Evolutionary conservation across 176 grass and related monocot species (phyloP), one percentile per base, ranked within the genome.

Genomic region (Poa annua): DNA sequence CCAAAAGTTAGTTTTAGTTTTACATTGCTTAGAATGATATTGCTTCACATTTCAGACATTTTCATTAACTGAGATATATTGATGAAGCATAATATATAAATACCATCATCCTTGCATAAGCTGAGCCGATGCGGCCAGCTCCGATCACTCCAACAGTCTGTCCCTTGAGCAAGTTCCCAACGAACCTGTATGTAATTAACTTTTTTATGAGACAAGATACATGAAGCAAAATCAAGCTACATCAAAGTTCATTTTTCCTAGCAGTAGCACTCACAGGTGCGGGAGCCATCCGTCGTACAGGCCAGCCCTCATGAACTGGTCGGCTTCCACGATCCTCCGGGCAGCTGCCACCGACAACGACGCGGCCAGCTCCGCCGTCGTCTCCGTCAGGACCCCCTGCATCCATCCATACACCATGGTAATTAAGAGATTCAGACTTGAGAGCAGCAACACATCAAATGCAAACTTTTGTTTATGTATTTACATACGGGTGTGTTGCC

Each of bases 91-190:
- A 29, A 74, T 5, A 17, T 6, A 35, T 53, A 24, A 73, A 0
- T 92, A 93, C 94, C 92, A 95, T 98, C 95, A 98, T 98, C 60
- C 95, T 86, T 42, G 89, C 94, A 87, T 97, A 97, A 7, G 94
- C 91, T 19, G 94, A 97, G 61, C 94, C 94, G 35, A 97, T 97
- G 26, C 91, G 94, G 59, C 94, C 94, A 45, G 94, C 94, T 88
- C 94, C 94, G 26, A 97, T 97, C 13, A 94, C 94, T 66, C 94
- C 94, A 59, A 97, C 94, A 17, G 90, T 97, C 84, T 97, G 94
- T 0, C 92, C 94, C 80, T 94, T 97, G 55, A 98, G 92, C 76
- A 98, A 76, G 86, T 98, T 95, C 47, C 96, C 96, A 20, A 98
- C 96, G 82, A 98, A 98, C 24, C 92, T 98, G 24, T 22, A 20